Evolutionary conservation across 768 basidiomycete species (phyloP), one percentile per base, ranked within the genome.

Genomic region (Boletus subparvulus): DNA sequence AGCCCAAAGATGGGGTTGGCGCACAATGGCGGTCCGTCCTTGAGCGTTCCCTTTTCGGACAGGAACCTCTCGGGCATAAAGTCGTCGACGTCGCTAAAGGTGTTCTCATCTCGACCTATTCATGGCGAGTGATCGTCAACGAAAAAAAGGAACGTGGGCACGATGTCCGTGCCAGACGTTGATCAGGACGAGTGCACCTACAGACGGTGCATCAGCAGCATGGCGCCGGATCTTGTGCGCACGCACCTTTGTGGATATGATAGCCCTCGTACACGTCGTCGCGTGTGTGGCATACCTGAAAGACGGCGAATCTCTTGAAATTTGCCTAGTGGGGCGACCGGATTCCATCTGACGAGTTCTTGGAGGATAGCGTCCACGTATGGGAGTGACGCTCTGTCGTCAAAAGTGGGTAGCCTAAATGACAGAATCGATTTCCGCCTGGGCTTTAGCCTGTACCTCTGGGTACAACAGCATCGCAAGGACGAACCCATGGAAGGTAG

Each of bases 311-410:
- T 37, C 3, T n/a, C 9, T 40, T 32, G 3, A 16, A 24, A 52
- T 61, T 55, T 54, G 43, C 69, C 65, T n/a, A 70, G 44, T 6
- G 69, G 70, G 14, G 60, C 24, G 0, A 66, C 61, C 2, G 70
- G 68, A 37, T 54, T 48, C 70, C 68, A 72, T 47, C 69, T 56
- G 24, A 68, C 35, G 17, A 66, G 47, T 52, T 80, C 79, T 46
- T 68, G 74, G 6, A 74, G 67, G 37, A 78, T 69, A 4, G 77
- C 78, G n/a, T 66, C 69, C 14, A 78, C 67, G 49, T 80, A 80
- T 1, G 78, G 79, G 12, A 80, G 63, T 5, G 59, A 52, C 1
- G 53, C 44, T 42, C 62, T 55, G 47, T 73, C 70, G 6, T 63
- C 56, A 32, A 73, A 70, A 21, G 52, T 16, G 10, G 73, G 70